A percentile compares a stretch with the other conserved stretches of the same genome.
phyloP scores from a whole-genome alignment of 805 yeast genomes.

The Starmerella sirachaensis region DNA sequence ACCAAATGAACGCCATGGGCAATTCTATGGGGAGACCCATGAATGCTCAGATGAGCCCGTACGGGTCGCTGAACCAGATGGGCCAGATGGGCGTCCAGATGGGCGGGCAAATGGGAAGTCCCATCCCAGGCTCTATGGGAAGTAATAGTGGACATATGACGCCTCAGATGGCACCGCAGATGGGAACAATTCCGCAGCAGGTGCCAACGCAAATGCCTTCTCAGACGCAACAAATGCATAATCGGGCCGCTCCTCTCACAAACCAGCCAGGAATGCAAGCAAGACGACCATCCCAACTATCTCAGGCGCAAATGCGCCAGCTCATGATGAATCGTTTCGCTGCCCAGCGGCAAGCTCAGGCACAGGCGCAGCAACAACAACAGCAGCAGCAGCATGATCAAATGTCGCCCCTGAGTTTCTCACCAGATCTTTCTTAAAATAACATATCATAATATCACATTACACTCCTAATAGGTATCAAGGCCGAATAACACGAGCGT shows the following conservation, averaged over 20 bases:
- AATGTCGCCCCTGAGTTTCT: not conserved
- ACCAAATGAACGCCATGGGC: conserved; percentile 1
- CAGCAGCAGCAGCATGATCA: conserved; percentile 5
- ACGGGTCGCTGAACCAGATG: not conserved
- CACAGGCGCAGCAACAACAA: conserved; percentile 2
- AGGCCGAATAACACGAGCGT: no score
- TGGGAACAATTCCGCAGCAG: conserved; percentile 9
- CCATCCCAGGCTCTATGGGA: no score
- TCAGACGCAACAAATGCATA: conserved; percentile 11
- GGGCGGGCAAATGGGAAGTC: conserved; percentile 4
- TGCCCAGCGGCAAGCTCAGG: conserved; percentile 8
- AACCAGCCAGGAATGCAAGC: no score
- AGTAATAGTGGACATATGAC: conserved; percentile 2
- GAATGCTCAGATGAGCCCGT: conserved; percentile 4
- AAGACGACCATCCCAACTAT: conserved; percentile 3
- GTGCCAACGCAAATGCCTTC: conserved; percentile 13
- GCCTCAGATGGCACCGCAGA: conserved; percentile 1
- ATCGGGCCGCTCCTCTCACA: no score
- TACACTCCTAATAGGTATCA: no score
- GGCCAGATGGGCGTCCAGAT: conserved; percentile 3
- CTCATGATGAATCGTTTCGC: conserved; percentile 12
- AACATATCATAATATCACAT: not conserved
- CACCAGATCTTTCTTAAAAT: not conserved
- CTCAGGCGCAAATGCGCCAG: conserved; percentile 15
- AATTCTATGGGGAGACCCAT: not conserved